Base-by-base conservation (phyloP, 352 stramenopile genomes). In the Pythium guiyangense region DNA sequence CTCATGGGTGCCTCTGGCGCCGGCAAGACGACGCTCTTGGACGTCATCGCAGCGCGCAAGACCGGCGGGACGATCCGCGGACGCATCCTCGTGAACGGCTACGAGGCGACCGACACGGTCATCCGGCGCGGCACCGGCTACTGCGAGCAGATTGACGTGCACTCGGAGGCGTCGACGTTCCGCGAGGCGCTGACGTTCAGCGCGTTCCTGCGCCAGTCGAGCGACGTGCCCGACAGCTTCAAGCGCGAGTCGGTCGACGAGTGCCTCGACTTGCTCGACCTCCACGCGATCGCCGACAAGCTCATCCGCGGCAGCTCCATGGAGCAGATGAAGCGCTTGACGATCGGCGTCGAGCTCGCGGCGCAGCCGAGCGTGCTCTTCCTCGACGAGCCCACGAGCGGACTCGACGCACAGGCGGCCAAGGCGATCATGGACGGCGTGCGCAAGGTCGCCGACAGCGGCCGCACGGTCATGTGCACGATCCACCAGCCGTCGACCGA, bases 21-120 rank as follows among this genome's bases (percentile, higher is more conserved):
- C 29, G 29, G 29, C 29, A 34, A 34, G 29, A 34, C 29, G 29
- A 34, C 29, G 29, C 69, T 97, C 14, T 80, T 95, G 54, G 88
- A 97, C 72, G 87, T 97, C 2, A 86, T 98, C 45, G 80, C 89
- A 3, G 63, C 88, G n/a, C 69, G 90, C 51, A 97, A 97, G 65
- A 85, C 69, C 22, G 74, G 70, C 26, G 90, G 90, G n/a, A 71
- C 57, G 20, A 67, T 82, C 45, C 57, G 52, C 4, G 81, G 82
- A 14, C 31, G 84, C 1, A 64, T 90, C 15, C 39, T 72, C 14
- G 59, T 53, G 12, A 77, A 69, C 29, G 63, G 63, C 17, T 49
- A 69, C 22, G 27, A 47, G 11, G 60, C 60, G 18, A 54, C 52
- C 20, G 45, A 53, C n/a, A n/a, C 63, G 25, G 55, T 31, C 8